Conservation (phyloP, 192 early-diverging fungal species). For the Radiomyces spectabilis region DNA sequence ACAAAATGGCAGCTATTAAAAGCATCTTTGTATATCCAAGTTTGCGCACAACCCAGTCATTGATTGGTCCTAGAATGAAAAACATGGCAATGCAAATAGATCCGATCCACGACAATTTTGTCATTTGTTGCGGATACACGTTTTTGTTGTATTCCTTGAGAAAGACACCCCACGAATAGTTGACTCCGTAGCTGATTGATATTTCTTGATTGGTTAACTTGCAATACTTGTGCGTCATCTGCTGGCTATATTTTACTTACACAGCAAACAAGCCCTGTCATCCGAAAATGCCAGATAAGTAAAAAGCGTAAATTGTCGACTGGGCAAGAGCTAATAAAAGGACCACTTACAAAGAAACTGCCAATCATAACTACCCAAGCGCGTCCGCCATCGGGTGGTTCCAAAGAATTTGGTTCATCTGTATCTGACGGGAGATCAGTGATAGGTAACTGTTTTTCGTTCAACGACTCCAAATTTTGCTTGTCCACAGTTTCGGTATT, state of each 20-base stretch:
- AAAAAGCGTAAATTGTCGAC: no score
- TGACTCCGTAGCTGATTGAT: slow-evolving; percentile 34
- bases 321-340: no score
- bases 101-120: slow-evolving; percentile 39
- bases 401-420: no score
- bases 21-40: slow-evolving; percentile 45
- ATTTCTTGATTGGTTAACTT: neutral
- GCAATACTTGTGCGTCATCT: neutral
- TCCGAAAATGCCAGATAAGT: no score
- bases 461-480: no score
- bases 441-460: no score
- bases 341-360: slow-evolving; percentile 28
- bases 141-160: slow-evolving; percentile 30
- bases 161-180: slow-evolving; percentile 45
- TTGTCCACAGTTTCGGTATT: no score
- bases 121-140: slow-evolving; percentile 30
- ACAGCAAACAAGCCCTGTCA: slow-evolving; percentile 21
- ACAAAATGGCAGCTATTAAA: slow-evolving; percentile 36
- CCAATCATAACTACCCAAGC: slow-evolving; percentile 37
- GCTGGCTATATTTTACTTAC: slow-evolving; percentile 6
- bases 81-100: slow-evolving; percentile 34
- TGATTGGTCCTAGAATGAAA: slow-evolving; percentile 34
- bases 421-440: no score
- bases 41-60: slow-evolving; percentile 21
- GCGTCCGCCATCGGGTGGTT: slow-evolving; percentile 36